A percentile compares a stretch with the other conserved stretches of the same genome.
These are phyloP conservation scores for Inga oerstediana DNA, from an alignment of 306 rosid genomes.

Conservation along the genomic window DNA sequence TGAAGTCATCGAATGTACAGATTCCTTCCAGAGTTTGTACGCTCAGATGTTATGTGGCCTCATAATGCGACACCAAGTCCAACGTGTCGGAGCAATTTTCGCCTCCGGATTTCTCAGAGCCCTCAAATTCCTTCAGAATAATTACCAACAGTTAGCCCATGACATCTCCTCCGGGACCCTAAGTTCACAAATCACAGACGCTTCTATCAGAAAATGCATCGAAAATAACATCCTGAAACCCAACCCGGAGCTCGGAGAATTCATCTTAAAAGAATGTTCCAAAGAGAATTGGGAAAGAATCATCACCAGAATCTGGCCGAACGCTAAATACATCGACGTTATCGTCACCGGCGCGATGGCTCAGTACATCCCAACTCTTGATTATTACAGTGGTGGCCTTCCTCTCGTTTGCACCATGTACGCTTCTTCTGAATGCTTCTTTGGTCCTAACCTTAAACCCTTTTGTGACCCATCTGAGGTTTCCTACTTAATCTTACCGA, in stretches of 20 bases:
- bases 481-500: conserved; percentile 81
- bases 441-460: conserved; percentile 75
- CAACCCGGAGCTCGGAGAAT: conserved; percentile 47
- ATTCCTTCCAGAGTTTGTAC: conserved; percentile 87
- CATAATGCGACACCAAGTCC: conserved; percentile 69
- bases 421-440: conserved; percentile 86
- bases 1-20: conserved; percentile 69
- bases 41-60: conserved; percentile 89
- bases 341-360: conserved; percentile 96
- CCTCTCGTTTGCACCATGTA: conserved; percentile 81
- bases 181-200: conserved; percentile 65
- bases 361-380: conserved; percentile 77
- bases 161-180: conserved; percentile 72
- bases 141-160: conserved; percentile 53
- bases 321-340: conserved; percentile 73
- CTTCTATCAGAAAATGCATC: conserved; percentile 45
- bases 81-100: conserved; percentile 76
- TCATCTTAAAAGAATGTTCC: conserved; percentile 46
- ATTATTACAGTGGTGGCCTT: conserved; percentile 63
- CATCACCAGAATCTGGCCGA: conserved; percentile 80
- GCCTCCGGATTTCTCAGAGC: conserved; percentile 92
- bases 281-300: conserved; percentile 60
- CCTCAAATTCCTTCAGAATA: conserved; percentile 73
- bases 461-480: conserved; percentile 67
- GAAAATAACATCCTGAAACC: conserved; percentile 44